Evolutionary conservation across 1,284 basidiomycete species (phyloP).

Genomic region (Sutorius eximius): DNA sequence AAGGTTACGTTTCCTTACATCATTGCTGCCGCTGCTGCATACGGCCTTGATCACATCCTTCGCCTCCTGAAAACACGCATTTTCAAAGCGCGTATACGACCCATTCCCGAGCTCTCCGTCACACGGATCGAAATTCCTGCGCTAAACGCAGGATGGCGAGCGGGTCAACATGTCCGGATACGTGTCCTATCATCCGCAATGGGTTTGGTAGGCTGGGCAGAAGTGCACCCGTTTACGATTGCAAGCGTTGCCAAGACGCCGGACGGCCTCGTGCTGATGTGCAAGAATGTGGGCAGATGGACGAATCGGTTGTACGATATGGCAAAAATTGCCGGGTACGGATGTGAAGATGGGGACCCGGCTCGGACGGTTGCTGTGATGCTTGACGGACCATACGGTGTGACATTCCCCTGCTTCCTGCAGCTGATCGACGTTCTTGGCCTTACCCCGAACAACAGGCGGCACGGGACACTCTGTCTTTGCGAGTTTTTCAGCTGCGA

Average conservation of each 20-base stretch:
- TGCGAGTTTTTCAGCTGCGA: slow-evolving; percentile 62
- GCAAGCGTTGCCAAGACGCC: slow-evolving; percentile 45
- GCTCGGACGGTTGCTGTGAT: slow-evolving; percentile 53
- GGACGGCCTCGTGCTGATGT: slow-evolving; percentile 62
- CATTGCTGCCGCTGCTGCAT: slow-evolving; percentile 52
- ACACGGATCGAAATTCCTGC: slow-evolving; percentile 61
- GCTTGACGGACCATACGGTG: slow-evolving; percentile 76
- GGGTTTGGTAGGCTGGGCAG: slow-evolving; percentile 61
- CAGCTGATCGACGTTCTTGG: background rate
- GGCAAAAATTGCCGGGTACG: slow-evolving; percentile 48
- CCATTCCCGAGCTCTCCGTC: slow-evolving; percentile 56
- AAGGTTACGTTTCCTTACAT: slow-evolving; percentile 48
- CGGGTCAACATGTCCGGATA: slow-evolving; percentile 82
- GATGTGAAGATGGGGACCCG: slow-evolving; percentile 38
- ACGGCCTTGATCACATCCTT: slow-evolving; percentile 63
- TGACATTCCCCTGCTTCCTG: slow-evolving; percentile 4
- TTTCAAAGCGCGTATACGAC: slow-evolving; percentile 53
- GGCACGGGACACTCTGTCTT: slow-evolving; percentile 64
- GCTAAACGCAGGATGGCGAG: slow-evolving; percentile 76
- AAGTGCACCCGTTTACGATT: slow-evolving; percentile 81
- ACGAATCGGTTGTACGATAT: slow-evolving; percentile 57
- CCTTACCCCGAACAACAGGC: slow-evolving; percentile 37
- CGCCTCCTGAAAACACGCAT: slow-evolving; percentile 70
- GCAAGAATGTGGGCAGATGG: slow-evolving; percentile 68
- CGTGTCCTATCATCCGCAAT: slow-evolving; percentile 60